Evolutionary conservation across 2,329 filamentous ascomycete genomes (phyloP).

Genomic region (Didymosphaeria variabile): DNA sequence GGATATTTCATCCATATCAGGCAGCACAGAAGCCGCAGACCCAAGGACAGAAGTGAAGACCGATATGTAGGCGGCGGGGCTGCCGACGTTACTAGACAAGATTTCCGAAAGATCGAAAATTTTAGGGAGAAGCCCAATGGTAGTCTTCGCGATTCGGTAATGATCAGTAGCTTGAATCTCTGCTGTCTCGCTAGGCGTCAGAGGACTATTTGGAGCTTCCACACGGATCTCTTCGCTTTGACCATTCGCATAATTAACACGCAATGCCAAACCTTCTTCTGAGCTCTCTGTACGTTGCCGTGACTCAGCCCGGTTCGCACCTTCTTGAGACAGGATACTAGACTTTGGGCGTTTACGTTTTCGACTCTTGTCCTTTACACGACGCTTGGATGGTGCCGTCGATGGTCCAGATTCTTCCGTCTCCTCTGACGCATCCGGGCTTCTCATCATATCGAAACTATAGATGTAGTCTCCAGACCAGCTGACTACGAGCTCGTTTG

Average conservation of each 20-base stretch:
- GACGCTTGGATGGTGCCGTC: conserved; percentile 24
- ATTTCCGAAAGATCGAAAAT: conserved; percentile 61
- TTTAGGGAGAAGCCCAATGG: conserved; percentile 63
- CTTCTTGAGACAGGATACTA: conserved; percentile 41
- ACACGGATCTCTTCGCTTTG: conserved; percentile 67
- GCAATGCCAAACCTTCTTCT: conserved; percentile 59
- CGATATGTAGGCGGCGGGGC: conserved; percentile 52
- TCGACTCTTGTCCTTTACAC: conserved; percentile 46
- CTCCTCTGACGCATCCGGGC: conserved; percentile 63
- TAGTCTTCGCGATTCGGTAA: conserved; percentile 63
- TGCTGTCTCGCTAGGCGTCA: conserved; percentile 53
- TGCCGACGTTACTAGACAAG: conserved; percentile 23
- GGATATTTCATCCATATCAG: conserved; percentile 66
- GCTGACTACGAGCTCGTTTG: conserved; percentile 73
- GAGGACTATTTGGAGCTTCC: conserved; percentile 40
- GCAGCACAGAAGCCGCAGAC: conserved; percentile 55
- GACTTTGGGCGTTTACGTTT: conserved; percentile 67
- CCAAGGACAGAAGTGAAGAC: conserved; percentile 52
- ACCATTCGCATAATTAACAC: conserved; percentile 68
- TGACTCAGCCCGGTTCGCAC: conserved; percentile 55
- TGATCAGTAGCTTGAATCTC: conserved; percentile 64
- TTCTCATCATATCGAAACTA: conserved; percentile 70
- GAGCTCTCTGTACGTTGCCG: conserved; percentile 59
- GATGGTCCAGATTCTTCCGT: conserved; percentile 29
- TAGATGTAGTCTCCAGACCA: conserved; percentile 75